Evolutionary conservation across 2,329 filamentous ascomycete genomes (phyloP).

Genomic region (Ophiostoma fasciatum): DNA sequence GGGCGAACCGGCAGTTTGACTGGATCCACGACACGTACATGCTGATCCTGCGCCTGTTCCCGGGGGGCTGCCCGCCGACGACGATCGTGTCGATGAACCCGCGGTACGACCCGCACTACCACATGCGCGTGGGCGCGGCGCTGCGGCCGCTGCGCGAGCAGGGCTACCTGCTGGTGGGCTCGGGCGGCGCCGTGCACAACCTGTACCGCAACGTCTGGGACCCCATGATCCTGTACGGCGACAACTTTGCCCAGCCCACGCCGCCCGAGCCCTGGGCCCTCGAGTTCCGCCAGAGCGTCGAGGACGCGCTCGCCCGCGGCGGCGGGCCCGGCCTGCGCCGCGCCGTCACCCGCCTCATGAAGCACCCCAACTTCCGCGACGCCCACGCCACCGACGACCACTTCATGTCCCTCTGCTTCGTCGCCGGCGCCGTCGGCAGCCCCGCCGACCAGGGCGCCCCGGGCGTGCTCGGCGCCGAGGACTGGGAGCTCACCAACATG

Average conservation of each 20-base stretch:
- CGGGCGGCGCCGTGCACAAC: constrained; percentile 53
- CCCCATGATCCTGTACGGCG: constrained; percentile 46
- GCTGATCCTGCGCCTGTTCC: constrained; percentile 57
- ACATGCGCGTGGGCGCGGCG: constrained; percentile 38
- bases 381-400: constrained; percentile 58
- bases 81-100: constrained; percentile 33
- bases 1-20: constrained; percentile 40
- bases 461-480: constrained; percentile 38
- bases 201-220: constrained; percentile 52
- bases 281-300: constrained; percentile 50
- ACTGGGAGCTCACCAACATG: constrained; percentile 54
- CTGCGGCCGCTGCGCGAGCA: constrained; percentile 41
- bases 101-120: constrained; percentile 25
- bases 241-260: constrained; percentile 45
- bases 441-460: constrained; percentile 27
- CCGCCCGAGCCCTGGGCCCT: constrained; percentile 46
- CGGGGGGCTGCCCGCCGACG: constrained; percentile 46
- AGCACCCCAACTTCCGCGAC: constrained; percentile 49
- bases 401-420: constrained; percentile 51
- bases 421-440: constrained; percentile 39
- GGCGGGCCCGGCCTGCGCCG: constrained; percentile 38
- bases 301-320: constrained; percentile 35
- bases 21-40: constrained; percentile 63
- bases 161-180: constrained; percentile 36
- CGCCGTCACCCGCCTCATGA: constrained; percentile 48